Evolutionary conservation across 2,329 filamentous ascomycete species (phyloP).

Genomic region (Phialophora expanda): DNA sequence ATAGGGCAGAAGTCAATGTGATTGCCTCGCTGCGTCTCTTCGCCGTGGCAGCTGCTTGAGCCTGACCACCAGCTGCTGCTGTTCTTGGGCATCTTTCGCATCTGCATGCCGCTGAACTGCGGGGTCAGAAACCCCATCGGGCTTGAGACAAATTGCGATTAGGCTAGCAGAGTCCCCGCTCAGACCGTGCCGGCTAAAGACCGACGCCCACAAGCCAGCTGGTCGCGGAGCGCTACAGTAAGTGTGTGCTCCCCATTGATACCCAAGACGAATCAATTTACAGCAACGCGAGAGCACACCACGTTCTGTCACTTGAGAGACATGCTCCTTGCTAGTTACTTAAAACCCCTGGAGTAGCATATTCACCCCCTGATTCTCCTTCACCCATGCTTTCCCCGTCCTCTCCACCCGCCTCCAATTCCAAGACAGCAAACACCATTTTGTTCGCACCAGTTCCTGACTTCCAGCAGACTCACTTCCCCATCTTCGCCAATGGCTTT

Average conservation of each 20-base stretch:
- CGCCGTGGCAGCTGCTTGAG: not conserved
- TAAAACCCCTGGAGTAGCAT: not conserved
- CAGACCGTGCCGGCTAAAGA: too few relatives aligned
- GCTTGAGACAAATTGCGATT: not conserved
- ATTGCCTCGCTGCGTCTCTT: not conserved
- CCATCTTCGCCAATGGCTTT: constrained; percentile 67
- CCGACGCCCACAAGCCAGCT: too few relatives aligned
- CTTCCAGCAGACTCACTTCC: constrained; percentile 67
- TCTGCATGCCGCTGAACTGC: not conserved
- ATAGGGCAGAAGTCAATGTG: not conserved
- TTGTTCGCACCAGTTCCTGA: constrained; percentile 88
- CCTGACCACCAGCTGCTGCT: not conserved
- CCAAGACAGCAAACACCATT: constrained; percentile 85
- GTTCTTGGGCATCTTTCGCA: too few relatives aligned
- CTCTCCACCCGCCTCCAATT: constrained; percentile 48
- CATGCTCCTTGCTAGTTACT: too few relatives aligned
- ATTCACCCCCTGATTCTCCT: constrained; percentile 8
- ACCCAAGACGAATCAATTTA: too few relatives aligned
- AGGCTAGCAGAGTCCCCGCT: too few relatives aligned
- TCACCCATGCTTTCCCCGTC: constrained; percentile 12
- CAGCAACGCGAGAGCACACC: too few relatives aligned
- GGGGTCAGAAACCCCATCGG: not conserved
- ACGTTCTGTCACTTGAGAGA: too few relatives aligned
- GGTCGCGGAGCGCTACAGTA: too few relatives aligned
- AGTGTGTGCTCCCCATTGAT: too few relatives aligned